phyloP scores from a whole-genome alignment of 2,329 filamentous ascomycete genomes.

The Colletotrichum eleusines region DNA sequence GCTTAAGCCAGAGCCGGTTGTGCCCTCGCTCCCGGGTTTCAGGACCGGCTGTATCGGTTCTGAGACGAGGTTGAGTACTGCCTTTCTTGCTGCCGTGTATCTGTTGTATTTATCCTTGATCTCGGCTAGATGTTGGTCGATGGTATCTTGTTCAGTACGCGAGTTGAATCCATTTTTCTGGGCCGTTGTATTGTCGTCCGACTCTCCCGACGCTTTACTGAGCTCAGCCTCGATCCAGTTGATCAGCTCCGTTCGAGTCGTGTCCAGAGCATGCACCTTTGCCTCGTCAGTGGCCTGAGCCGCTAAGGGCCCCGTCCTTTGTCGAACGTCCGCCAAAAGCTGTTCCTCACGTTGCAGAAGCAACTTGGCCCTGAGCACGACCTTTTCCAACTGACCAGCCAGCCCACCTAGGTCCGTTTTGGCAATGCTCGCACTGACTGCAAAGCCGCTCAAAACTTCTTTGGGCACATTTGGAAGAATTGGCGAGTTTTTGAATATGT shows the following conservation, averaged over 20 bases:
- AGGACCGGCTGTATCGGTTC: conserved; percentile 49
- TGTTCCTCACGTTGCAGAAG: conserved; percentile 68
- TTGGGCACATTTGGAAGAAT: conserved; percentile 64
- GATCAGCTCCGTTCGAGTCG: conserved; percentile 71
- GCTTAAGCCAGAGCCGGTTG: conserved; percentile 23
- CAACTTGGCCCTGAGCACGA: conserved; percentile 69
- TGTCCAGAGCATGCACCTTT: conserved; percentile 66
- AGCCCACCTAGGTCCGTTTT: conserved; percentile 60
- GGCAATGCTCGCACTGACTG: conserved; percentile 54
- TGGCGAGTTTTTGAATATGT: conserved; percentile 59
- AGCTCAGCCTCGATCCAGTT: conserved; percentile 75
- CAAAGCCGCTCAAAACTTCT: conserved; percentile 64
- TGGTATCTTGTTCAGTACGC: conserved; percentile 44
- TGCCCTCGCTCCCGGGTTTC: conserved; percentile 24
- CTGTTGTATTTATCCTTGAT: conserved; percentile 67
- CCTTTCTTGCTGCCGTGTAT: conserved; percentile 64
- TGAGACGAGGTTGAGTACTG: conserved; percentile 58
- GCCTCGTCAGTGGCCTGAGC: conserved; percentile 54
- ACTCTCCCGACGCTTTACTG: conserved; percentile 60
- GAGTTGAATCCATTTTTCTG: conserved; percentile 44
- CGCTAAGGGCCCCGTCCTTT: conserved; percentile 17
- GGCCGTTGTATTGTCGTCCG: conserved; percentile 41
- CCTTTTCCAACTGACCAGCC: conserved; percentile 67
- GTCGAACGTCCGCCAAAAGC: conserved; percentile 58
- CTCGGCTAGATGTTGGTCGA: conserved; percentile 56